Base-by-base conservation (phyloP, 768 basidiomycete species). In the Boletus rex-veris region DNA sequence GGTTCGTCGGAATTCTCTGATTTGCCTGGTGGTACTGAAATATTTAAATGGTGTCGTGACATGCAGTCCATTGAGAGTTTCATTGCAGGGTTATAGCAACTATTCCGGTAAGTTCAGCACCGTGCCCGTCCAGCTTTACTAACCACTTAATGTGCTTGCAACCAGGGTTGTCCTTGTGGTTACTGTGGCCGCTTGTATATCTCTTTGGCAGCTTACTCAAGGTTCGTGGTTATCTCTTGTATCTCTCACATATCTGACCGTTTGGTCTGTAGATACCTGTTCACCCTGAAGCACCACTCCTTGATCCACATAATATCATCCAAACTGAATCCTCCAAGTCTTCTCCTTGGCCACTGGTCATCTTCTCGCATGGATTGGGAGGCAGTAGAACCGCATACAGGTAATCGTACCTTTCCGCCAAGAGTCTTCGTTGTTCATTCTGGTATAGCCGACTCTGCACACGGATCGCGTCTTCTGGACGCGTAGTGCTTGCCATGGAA, bases 351-450 rank as follows among this genome's bases (percentile, higher is more conserved):
- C 88, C 90, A 0, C 77, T 94, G 30, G 81, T 92, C 30, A 78
- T 94, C 38, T 93, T 92, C 71, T 90, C 87, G 10, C 92, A 93
- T 73, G 92, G 92, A 18, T 79, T 93, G 19, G 86, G 82, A 18
- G 91, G 90, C 5, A 83, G 79, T 40, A 74, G 84, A 19, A 88
- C 83, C 0, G 80, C 83, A 2, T 92, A 92, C 62, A 87, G 83
- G 82, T 80, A 57, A 45, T 35, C 8, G 7, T 42, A 18, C 14
- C 43, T 18, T 40, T 26, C 37, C 40, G 50, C 46, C 43, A 44
- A 28, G 7, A 30, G 4, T 15, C 14, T 37, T 21, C 16, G 19
- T 48, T 40, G 49, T 31, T 53, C 12, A 58, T 35, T 44, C 18
- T 24, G 36, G 9, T 24, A 48, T 48, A 86, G 86, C 55, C 87